These are phyloP conservation scores for Diplodia sapinea DNA, from an alignment of 2,329 filamentous ascomycete species.

Conservation along the genomic window DNA sequence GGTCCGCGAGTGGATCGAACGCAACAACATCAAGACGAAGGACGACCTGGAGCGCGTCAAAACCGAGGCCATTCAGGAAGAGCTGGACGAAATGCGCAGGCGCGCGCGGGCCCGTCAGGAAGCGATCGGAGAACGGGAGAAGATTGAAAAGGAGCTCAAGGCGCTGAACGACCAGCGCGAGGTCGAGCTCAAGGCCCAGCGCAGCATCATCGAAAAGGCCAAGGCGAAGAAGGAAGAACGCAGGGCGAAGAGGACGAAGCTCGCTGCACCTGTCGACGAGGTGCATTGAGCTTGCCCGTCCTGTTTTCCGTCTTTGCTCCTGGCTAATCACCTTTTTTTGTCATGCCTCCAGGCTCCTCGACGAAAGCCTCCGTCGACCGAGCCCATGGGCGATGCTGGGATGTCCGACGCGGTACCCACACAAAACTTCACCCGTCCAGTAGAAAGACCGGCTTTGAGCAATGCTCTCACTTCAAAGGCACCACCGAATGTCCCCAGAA, in stretches of 20 bases:
- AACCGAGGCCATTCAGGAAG: conserved; percentile 39
- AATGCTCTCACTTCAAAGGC: not conserved
- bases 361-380: not conserved
- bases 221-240: conserved; percentile 42
- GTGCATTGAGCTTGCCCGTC: conserved; percentile 15
- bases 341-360: not conserved
- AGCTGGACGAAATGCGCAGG: conserved; percentile 41
- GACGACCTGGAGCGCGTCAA: conserved; percentile 46
- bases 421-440: not conserved
- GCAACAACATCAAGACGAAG: conserved; percentile 45
- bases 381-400: not conserved
- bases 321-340: not conserved
- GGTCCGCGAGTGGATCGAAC: conserved; percentile 48
- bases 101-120: conserved; percentile 44
- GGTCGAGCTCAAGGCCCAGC: conserved; percentile 53
- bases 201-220: conserved; percentile 48
- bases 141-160: conserved; percentile 52
- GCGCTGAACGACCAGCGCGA: conserved; percentile 52
- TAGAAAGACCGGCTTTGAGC: not conserved
- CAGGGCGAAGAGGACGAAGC: conserved; percentile 40
- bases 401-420: not conserved
- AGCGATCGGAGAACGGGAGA: conserved; percentile 50
- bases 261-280: conserved; percentile 26
- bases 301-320: not conserved
- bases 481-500: not conserved